These are phyloP conservation scores for Saussurea involucrata DNA, from an alignment of 129 eudicot genomes.

Conservation along the genomic window DNA sequence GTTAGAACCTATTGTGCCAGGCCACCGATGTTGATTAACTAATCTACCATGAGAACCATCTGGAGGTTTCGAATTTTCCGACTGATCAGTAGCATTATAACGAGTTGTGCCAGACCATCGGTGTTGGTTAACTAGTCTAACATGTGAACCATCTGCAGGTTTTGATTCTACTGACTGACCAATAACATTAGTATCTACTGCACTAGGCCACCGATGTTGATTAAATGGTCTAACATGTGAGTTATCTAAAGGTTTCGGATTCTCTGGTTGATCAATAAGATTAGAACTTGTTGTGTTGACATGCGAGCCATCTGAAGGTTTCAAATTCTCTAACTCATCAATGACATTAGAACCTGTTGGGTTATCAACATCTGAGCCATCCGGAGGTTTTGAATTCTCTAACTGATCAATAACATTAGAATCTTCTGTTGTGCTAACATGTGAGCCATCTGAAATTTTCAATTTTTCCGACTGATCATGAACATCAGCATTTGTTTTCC, in stretches of 20 bases:
- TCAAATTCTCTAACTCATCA: neutral
- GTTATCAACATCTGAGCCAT: conserved; percentile 20
- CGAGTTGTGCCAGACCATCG: conserved; percentile 55
- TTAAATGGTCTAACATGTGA: neutral
- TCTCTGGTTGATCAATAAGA: neutral
- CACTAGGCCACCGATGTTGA: neutral
- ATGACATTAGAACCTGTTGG: neutral
- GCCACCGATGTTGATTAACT: conserved; percentile 83
- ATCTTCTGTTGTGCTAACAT: conserved; percentile 40
- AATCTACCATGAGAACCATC: conserved; percentile 41
- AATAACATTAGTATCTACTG: neutral
- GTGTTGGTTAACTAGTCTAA: conserved; percentile 47
- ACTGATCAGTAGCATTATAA: conserved; percentile 18
- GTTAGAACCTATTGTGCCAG: conserved; percentile 50
- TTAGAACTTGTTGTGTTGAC: neutral
- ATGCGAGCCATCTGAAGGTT: neutral
- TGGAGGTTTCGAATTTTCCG: conserved; percentile 37
- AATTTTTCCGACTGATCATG: neutral
- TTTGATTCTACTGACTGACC: conserved; percentile 2
- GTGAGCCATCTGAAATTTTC: neutral
- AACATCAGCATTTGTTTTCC: conserved; percentile 20
- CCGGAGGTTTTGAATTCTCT: conserved; percentile 37
- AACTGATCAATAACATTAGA: neutral
- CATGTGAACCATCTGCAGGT: conserved; percentile 44
- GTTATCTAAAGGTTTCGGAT: neutral